A percentile compares a stretch with the other conserved stretches of the same genome.
phyloP scores from a whole-genome alignment of 179 eudicot species.

The Corrigiola litoralis region DNA sequence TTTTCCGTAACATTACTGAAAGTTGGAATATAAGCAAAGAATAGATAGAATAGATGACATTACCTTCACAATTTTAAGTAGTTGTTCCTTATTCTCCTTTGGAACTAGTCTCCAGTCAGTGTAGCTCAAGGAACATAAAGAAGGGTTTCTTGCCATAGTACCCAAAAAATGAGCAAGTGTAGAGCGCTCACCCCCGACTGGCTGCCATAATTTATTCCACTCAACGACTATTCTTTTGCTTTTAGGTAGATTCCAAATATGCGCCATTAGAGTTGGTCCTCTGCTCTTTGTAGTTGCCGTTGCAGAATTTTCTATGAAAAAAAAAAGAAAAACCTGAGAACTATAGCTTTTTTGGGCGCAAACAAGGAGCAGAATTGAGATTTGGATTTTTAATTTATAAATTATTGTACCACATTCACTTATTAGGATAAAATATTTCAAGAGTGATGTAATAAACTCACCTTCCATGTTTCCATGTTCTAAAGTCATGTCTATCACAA shows the following conservation, averaged over 20 bases:
- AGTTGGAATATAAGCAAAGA: too few relatives aligned
- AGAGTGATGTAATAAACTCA: too few relatives aligned
- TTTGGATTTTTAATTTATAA: too few relatives aligned
- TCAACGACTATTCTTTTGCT: not conserved
- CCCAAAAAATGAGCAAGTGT: not conserved
- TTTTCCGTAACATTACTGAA: not conserved
- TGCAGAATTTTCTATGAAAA: too few relatives aligned
- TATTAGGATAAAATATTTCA: too few relatives aligned
- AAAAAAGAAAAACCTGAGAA: too few relatives aligned
- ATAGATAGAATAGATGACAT: too few relatives aligned
- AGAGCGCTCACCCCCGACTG: not conserved
- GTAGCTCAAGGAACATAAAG: not conserved
- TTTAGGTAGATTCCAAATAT: not conserved
- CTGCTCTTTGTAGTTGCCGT: not conserved
- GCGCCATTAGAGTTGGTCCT: not conserved
- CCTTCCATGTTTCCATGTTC: too few relatives aligned
- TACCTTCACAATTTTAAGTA: not conserved
- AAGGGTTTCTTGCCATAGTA: not conserved
- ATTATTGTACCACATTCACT: too few relatives aligned
- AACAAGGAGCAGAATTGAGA: too few relatives aligned
- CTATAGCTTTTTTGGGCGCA: too few relatives aligned
- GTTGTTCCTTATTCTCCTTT: not conserved
- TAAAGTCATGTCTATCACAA: too few relatives aligned
- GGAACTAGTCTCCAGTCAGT: not conserved
- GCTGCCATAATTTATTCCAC: not conserved